Percentiles rank a stretch among this genome's conserved stretches.
Conservation (phyloP, 441 rosid species). For the Populus hybrid region DNA sequence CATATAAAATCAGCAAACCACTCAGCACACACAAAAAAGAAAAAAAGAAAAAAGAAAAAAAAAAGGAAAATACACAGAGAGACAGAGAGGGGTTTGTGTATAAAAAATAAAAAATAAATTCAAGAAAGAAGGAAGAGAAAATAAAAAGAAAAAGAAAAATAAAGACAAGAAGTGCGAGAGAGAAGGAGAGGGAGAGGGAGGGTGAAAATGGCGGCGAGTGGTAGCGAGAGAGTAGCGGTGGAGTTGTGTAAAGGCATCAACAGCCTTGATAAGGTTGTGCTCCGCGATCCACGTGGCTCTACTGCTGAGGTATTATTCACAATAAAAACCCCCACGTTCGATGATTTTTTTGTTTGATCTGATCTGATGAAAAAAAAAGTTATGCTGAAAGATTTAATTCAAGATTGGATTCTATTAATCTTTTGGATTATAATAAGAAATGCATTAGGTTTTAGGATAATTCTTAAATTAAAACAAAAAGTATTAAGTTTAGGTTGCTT, state of each 20-base stretch:
- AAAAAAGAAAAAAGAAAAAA: too few relatives aligned
- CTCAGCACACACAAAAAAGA: too few relatives aligned
- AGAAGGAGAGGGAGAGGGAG: neutral
- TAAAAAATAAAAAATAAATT: neutral
- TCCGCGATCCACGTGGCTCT: constrained; percentile 61
- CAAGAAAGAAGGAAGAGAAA: neutral
- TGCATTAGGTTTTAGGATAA: neutral
- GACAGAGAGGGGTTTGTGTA: neutral
- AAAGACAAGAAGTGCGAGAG: neutral
- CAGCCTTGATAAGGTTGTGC: constrained; percentile 64
- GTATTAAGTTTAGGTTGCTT: neutral
- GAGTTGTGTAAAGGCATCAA: constrained; percentile 55
- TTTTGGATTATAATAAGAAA: neutral
- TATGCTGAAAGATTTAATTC: neutral
- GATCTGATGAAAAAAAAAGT: neutral
- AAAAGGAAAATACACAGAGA: neutral
- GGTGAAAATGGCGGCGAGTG: constrained; percentile 26
- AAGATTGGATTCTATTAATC: neutral
- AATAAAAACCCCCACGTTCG: neutral
- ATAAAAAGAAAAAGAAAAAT: neutral
- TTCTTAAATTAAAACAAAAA: neutral
- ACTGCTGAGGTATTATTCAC: constrained; percentile 58
- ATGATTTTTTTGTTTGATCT: neutral
- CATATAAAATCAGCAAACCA: too few relatives aligned
- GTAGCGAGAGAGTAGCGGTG: constrained; percentile 33